phyloP scores from a whole-genome alignment of 1,284 basidiomycete species.

The Entoloma clypeatum region DNA sequence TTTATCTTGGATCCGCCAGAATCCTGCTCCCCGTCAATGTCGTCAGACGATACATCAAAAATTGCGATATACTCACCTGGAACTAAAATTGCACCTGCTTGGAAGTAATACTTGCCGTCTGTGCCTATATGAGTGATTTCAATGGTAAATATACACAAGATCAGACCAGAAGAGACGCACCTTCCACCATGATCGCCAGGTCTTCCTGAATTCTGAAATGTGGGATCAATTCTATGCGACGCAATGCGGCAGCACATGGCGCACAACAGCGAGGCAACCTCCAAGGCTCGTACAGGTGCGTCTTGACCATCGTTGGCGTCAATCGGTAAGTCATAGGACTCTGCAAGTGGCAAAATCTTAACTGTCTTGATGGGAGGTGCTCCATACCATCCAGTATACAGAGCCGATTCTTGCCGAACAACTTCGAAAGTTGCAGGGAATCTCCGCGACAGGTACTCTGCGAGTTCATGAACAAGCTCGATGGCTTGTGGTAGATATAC shows the following conservation, averaged over 20 bases:
- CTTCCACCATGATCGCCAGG: conserved; percentile 75
- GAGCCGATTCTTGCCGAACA: conserved; percentile 33
- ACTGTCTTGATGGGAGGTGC: conserved; percentile 50
- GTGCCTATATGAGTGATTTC: conserved; percentile 35
- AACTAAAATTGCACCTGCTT: conserved; percentile 66
- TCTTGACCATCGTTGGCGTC: conserved; percentile 28
- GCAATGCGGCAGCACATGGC: conserved; percentile 21
- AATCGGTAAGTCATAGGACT: conserved; percentile 48
- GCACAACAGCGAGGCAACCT: conserved; percentile 53
- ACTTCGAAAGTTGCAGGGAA: conserved; percentile 59
- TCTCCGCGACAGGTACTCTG: conserved; percentile 59
- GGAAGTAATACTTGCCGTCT: conserved; percentile 69
- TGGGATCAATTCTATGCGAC: conserved; percentile 1
- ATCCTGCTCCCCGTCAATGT: too few species aligned
- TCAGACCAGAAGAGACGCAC: conserved; percentile 26
- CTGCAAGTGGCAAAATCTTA: conserved; percentile 47
- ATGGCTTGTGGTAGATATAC: conserved; percentile 38
- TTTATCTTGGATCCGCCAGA: conserved; percentile 77
- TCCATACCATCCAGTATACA: conserved; percentile 48
- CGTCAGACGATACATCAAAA: too few species aligned
- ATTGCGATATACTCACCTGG: conserved; percentile 41
- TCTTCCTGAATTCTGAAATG: conserved; percentile 57
- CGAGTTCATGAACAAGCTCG: conserved; percentile 62
- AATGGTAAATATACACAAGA: background rate
- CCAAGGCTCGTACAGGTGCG: conserved; percentile 55